Evolutionary conservation across 1,284 basidiomycete genomes (phyloP), one percentile per base, ranked within the genome.

Genomic region (Tetrapyrgos nigripes): DNA sequence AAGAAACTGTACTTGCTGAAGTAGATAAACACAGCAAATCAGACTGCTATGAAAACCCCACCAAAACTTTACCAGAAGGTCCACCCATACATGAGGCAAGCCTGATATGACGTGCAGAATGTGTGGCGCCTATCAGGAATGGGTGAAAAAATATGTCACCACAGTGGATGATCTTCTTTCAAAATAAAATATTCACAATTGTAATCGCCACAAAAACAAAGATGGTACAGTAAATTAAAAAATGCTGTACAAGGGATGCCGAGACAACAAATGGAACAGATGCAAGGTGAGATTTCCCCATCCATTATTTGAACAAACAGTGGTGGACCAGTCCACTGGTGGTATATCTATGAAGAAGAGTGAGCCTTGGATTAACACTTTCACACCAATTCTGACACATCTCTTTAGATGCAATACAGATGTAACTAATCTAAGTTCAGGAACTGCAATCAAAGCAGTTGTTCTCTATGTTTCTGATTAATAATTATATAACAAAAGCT

Each of bases 401-500:
- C 31, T 77, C 0, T 47, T 76, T 10, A 53, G 69, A 13, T 74
- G 72, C 51, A 78, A 78, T 58, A 70, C 73, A 9, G 73, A 78
- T 69, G 70, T 75, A 2, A 76, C 73, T 1, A 68, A 67, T 59
- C 51, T 77, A 8, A 37, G 68, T 6, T 76, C 74, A 28, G 74
- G 76, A 1, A 76, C 73, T n/a, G 69, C 72, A 3, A 67, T 78
- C 4, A 76, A 75, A 57, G 68, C 73, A 24, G 69, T 77, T 3
- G 58, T 79, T 8, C 62, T 65, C 8, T 79, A 78, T 69, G 66
- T 78, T 2, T 70, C 75, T 4, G 74, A 79, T 57, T n/a, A n/a
- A n/a, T n/a, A n/a, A n/a, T n/a, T 79, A 79, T 65, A 69, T 80
- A 23, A 77, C 75, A 0, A 79, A 79, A 53, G 45, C 62, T 8